Evolutionary conservation across 2,329 filamentous ascomycete genomes (phyloP).

Genomic region (Phialemoniopsis sp.): DNA sequence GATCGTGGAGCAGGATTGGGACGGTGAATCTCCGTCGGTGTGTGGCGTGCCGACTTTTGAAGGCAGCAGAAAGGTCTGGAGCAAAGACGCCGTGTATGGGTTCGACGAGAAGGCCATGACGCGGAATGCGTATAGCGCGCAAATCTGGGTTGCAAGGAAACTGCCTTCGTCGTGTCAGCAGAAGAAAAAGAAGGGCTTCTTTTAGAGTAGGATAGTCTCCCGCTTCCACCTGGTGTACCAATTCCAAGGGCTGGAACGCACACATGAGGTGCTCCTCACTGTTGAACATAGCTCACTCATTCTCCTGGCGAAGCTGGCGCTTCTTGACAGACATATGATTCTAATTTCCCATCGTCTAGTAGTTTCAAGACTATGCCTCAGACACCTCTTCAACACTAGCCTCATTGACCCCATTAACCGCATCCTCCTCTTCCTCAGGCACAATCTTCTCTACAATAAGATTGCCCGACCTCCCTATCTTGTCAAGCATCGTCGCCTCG

Average conservation of each 20-base stretch:
- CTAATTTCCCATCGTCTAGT: no score
- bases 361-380: no score
- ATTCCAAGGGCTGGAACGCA: no score
- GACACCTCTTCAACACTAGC: no score
- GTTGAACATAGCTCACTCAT: no score
- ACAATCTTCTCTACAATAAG: constrained; percentile 72
- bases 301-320: no score
- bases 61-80: constrained; percentile 29
- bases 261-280: no score
- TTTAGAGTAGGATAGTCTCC: no score
- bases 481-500: constrained; percentile 62
- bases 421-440: constrained; percentile 28
- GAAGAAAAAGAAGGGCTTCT: no score
- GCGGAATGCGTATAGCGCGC: constrained; percentile 48
- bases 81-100: constrained; percentile 45
- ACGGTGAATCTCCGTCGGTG: constrained; percentile 3
- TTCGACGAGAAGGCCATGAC: constrained; percentile 46
- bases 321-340: no score
- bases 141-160: constrained; percentile 46
- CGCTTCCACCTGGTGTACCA: no score
- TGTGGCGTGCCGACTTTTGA: constrained; percentile 39
- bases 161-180: constrained; percentile 2
- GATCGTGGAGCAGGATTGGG: constrained; percentile 33
- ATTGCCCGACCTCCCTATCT: constrained; percentile 80
- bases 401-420: no score